A percentile compares a stretch with the other conserved stretches of the same genome.
Conservation (phyloP, 345 rosid genomes). For the Litchi chinensis region DNA sequence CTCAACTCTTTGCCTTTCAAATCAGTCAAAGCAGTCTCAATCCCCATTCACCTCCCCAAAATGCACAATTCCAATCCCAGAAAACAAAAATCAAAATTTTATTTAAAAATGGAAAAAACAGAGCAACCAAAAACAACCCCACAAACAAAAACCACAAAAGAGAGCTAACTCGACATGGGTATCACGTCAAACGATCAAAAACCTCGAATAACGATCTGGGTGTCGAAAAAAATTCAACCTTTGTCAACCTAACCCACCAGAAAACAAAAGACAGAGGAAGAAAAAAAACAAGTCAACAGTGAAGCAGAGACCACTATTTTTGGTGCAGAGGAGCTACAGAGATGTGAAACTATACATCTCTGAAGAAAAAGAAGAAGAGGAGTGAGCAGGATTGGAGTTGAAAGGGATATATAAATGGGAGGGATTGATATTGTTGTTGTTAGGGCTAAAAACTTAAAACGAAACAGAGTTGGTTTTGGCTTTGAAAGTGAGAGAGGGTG, state of each 20-base stretch:
- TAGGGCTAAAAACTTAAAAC: constrained; percentile 27
- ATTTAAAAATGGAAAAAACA: neutral
- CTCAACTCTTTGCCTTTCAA: constrained; percentile 40
- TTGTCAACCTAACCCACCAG: neutral
- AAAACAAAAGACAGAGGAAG: neutral
- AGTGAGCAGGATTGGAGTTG: neutral
- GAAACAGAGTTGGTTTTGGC: constrained; percentile 32
- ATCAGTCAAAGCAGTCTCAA: constrained; percentile 46
- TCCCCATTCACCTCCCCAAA: constrained; percentile 53
- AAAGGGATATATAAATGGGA: constrained; percentile 19
- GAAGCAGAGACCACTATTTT: neutral
- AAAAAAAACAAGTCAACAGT: neutral
- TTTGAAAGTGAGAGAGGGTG: constrained; percentile 18
- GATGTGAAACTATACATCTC: constrained; percentile 33
- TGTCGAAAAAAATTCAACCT: neutral
- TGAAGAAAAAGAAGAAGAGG: neutral
- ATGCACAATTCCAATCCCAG: constrained; percentile 11
- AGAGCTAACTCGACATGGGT: constrained; percentile 6
- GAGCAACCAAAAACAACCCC: neutral
- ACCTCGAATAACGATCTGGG: constrained; percentile 21
- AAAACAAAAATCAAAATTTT: neutral
- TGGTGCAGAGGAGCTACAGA: neutral
- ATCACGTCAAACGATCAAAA: neutral
- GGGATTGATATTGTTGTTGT: neutral
- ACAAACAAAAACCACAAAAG: neutral